Percentiles rank a stretch among this genome's conserved stretches.
These are phyloP conservation scores for Paecilomyces sp. DNA, from an alignment of 2,329 filamentous ascomycete species.

Conservation along the genomic window DNA sequence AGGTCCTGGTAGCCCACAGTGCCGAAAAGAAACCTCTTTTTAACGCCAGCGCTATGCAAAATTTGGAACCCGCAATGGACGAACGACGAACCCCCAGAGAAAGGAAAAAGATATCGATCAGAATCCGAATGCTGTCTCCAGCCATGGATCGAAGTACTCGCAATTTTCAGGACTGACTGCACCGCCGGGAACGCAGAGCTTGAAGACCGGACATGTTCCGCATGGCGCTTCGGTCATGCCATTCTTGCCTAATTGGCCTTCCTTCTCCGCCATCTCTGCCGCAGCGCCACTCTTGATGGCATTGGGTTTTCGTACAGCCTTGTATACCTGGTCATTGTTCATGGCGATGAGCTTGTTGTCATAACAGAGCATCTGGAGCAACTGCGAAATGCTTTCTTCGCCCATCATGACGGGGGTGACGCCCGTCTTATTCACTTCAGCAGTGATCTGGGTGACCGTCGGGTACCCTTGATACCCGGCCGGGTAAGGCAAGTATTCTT, in stretches of 20 bases:
- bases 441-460: slow-evolving; percentile 69
- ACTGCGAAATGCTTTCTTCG: slow-evolving; percentile 72
- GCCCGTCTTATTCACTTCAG: slow-evolving; percentile 60
- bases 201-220: slow-evolving; percentile 85
- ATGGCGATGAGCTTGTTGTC: slow-evolving; percentile 71
- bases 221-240: slow-evolving; percentile 85
- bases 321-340: slow-evolving; percentile 45
- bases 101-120: slow-evolving; percentile 12
- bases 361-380: slow-evolving; percentile 82
- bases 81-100: background rate
- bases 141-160: slow-evolving; percentile 84
- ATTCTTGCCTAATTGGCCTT: slow-evolving; percentile 50
- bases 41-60: slow-evolving; percentile 36
- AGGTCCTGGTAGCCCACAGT: background rate
- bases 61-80: background rate
- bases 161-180: slow-evolving; percentile 86
- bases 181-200: slow-evolving; percentile 83
- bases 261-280: slow-evolving; percentile 23
- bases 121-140: slow-evolving; percentile 41
- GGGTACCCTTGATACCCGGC: slow-evolving; percentile 71
- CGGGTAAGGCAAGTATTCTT: slow-evolving; percentile 44
- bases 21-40: background rate
- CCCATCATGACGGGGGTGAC: slow-evolving; percentile 63
- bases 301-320: slow-evolving; percentile 34
- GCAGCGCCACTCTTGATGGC: slow-evolving; percentile 24